Evolutionary conservation across 2,329 filamentous ascomycete genomes (phyloP), one percentile per base, ranked within the genome.

Genomic region (Aspergillus eucalypticola): DNA sequence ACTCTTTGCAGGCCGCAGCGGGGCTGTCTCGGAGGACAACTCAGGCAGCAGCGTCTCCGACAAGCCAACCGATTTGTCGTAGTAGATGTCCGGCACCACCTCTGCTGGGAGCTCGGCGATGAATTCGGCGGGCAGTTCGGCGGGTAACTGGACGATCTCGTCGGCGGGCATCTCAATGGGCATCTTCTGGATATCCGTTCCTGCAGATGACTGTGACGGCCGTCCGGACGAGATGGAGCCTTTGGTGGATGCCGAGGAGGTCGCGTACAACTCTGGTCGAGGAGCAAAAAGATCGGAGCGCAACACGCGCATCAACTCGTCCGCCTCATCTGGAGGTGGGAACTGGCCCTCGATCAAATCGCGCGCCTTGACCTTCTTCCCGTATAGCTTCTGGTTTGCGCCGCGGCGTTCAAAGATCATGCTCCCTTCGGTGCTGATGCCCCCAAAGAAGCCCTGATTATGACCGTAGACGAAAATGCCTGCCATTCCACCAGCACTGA

Each of bases 401-500:
- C 96, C 92, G 77, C 91, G 88, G 62, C 94, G 87, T 80, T 98
- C 95, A 63, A 97, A 90, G 65, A 99, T 88, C 38, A 90, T 90
- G 54, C 89, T 92, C 11, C 93, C 94, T 75, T 99, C 95, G 62
- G 98, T 80, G 64, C 90, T 95, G 39, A 97, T 91, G 68, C 95
- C 95, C 2, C 93, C 95, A 70, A 97, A 99, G 25, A 98, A 78
- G 8, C 95, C 95, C 79, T 96, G 96, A 8, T 94, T 98, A 81
- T 96, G 97, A 75, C 89, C 93, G 82, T 98, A 99, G 69, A 90
- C 90, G 81, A 97, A 98, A 56, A 98, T 89, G 53, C 90, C 92
- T 0, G 92, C 90, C 2, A 96, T 88, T 62, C 91, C 88, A 80
- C 87, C 92, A 65, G 94, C 81, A 64, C 91, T 96, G 5, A 93